Evolutionary conservation across 1,139 yeast species (phyloP).

Genomic region (Casaregolazyma suthepensis): DNA sequence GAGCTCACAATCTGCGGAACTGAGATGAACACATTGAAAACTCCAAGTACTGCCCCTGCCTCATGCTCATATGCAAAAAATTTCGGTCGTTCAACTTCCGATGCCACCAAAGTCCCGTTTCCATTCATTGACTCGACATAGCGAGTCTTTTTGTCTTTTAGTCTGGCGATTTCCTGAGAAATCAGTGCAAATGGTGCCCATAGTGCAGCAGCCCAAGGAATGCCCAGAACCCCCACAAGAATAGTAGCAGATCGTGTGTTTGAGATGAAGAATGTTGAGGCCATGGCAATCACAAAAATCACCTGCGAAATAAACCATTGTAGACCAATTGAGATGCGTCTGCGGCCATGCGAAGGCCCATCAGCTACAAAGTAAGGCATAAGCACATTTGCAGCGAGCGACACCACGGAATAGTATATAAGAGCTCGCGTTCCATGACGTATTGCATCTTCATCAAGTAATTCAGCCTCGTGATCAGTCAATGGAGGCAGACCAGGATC

Average conservation of each 20-base stretch:
- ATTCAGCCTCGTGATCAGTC: conserved; percentile 16
- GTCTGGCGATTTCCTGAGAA: conserved; percentile 33
- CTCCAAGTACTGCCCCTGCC: conserved; percentile 35
- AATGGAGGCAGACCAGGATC: conserved; percentile 17
- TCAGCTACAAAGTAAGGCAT: conserved; percentile 27
- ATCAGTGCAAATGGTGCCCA: conserved; percentile 39
- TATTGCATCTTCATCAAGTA: conserved; percentile 26
- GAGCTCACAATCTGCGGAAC: conserved; percentile 37
- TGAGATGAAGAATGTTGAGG: conserved; percentile 27
- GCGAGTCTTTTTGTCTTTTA: conserved; percentile 21
- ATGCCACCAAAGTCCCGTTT: not conserved
- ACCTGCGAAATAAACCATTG: conserved; percentile 32
- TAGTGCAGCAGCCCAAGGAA: conserved; percentile 36
- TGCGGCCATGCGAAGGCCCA: not conserved
- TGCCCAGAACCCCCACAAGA: conserved; percentile 32
- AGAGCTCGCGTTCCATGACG: conserved; percentile 36
- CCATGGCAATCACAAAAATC: conserved; percentile 30
- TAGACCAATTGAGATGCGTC: conserved; percentile 17
- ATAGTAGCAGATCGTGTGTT: conserved; percentile 27
- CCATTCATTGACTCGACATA: not conserved
- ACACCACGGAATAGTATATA: conserved; percentile 32
- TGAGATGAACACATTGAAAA: conserved; percentile 37
- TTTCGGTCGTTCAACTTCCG: not conserved
- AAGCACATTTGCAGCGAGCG: conserved; percentile 30
- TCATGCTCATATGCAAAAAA: conserved; percentile 23